Evolutionary conservation across 2,329 filamentous ascomycete genomes (phyloP).

Genomic region (Xylariales sp.): DNA sequence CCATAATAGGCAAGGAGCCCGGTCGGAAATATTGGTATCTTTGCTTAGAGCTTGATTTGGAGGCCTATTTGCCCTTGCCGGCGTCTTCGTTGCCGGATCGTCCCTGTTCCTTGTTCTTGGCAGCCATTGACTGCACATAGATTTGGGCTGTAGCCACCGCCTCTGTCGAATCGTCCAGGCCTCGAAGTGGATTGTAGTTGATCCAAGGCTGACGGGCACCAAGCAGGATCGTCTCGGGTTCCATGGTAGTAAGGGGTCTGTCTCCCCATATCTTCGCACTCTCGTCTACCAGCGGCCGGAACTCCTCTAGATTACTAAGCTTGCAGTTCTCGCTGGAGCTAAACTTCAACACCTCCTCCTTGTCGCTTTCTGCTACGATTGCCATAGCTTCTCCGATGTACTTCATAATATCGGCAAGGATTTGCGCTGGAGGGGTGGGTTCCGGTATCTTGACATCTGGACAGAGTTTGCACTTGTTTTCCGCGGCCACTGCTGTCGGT

Average conservation of each 20-base stretch:
- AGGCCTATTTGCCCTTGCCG: not conserved
- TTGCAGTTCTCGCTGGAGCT: not conserved
- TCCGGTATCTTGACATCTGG: not conserved
- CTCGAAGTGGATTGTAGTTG: slow-evolving; percentile 28
- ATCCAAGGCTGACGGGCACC: slow-evolving; percentile 22
- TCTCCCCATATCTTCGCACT: slow-evolving; percentile 4
- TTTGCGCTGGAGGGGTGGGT: slow-evolving; percentile 6
- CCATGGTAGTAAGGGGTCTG: not conserved
- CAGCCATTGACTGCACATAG: not conserved
- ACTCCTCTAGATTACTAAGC: not conserved
- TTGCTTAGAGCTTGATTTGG: not conserved
- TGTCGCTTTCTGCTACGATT: slow-evolving; percentile 37
- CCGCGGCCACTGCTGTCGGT: slow-evolving; percentile 21
- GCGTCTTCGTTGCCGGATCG: not conserved
- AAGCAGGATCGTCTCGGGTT: not conserved
- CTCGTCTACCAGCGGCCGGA: slow-evolving; percentile 12
- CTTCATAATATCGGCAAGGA: slow-evolving; percentile 34
- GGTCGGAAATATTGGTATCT: not conserved
- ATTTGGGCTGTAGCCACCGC: not conserved
- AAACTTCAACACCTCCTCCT: slow-evolving; percentile 25
- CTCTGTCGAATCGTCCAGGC: not conserved
- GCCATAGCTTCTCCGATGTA: slow-evolving; percentile 38
- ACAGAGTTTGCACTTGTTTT: slow-evolving; percentile 32
- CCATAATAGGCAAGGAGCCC: not conserved
- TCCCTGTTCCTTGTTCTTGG: slow-evolving; percentile 3